These are phyloP conservation scores for Dothistroma septosporum DNA, from an alignment of 2,329 filamentous ascomycete genomes.

Conservation along the genomic window DNA sequence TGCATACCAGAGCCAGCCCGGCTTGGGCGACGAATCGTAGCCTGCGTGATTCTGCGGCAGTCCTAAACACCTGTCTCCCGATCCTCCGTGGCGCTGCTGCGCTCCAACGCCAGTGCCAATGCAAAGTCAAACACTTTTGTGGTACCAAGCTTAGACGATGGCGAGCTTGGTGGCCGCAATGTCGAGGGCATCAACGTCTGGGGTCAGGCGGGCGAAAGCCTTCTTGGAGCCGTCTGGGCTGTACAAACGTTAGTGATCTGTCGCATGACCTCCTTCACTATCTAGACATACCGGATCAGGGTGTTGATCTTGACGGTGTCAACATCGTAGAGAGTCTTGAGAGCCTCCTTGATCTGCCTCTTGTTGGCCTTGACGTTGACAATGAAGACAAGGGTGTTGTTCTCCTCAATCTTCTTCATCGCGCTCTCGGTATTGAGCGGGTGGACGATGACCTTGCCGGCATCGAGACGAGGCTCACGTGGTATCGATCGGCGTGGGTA, in stretches of 20 bases:
- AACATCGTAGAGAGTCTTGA: conserved; percentile 99
- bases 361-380: conserved; percentile 80
- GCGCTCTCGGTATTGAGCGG: conserved; percentile 99
- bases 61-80: conserved; percentile 11
- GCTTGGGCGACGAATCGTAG: conserved; percentile 11
- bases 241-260: conserved; percentile 15
- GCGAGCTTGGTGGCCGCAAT: conserved; percentile 98
- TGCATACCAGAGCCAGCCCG: conserved; percentile 16
- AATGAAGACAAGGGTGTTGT: conserved; percentile 77
- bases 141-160: conserved; percentile 68
- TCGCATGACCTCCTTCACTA: not conserved
- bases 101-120: conserved; percentile 26
- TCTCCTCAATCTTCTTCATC: conserved; percentile 99
- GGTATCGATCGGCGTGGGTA: conserved; percentile 95
- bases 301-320: conserved; percentile 99
- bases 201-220: conserved; percentile 91
- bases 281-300: conserved; percentile 70
- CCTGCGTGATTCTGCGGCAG: conserved; percentile 3
- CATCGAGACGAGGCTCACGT: conserved; percentile 85
- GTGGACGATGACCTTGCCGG: conserved; percentile 96
- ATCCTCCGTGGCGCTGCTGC: conserved; percentile 9
- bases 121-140: conserved; percentile 28
- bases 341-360: conserved; percentile 95
- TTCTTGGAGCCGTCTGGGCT: conserved; percentile 98
- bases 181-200: conserved; percentile 97